These are phyloP conservation scores for Strobilomyces dryophilus DNA, from an alignment of 768 basidiomycete species.

Conservation along the genomic window DNA sequence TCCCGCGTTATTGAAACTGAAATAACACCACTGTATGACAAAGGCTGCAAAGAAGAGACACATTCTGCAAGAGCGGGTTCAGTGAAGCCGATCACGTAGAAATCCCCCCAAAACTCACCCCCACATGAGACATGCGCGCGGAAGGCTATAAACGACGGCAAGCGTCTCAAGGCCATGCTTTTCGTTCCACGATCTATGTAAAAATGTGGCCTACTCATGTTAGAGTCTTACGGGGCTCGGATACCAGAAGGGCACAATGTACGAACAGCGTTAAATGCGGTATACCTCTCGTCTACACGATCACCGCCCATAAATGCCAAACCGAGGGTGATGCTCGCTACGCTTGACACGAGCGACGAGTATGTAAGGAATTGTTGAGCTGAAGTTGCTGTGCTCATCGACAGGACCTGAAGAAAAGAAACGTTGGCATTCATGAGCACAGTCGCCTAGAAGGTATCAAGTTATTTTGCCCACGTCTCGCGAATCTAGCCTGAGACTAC, in stretches of 20 bases:
- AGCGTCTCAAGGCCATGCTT: conserved; percentile 45
- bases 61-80: conserved; percentile 17
- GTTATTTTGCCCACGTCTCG: not conserved
- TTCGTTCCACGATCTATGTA: conserved; percentile 17
- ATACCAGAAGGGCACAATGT: not conserved
- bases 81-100: not conserved
- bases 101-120: conserved; percentile 37
- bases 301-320: conserved; percentile 41
- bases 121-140: conserved; percentile 57
- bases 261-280: conserved; percentile 35
- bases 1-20: not conserved
- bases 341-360: conserved; percentile 38
- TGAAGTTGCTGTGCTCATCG: conserved; percentile 24
- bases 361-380: conserved; percentile 40
- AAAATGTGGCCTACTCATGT: conserved; percentile 12
- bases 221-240: not conserved
- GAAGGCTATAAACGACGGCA: conserved; percentile 50
- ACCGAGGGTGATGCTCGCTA: conserved; percentile 41
- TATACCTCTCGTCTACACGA: conserved; percentile 30
- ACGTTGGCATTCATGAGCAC: conserved; percentile 59
- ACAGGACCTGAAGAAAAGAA: conserved; percentile 51
- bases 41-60: conserved; percentile 28
- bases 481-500: conserved; percentile 9
- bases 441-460: conserved; percentile 37
- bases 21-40: conserved; percentile 22